Conservation (phyloP, 768 basidiomycete species). For the Boletus tylopilopsis region DNA sequence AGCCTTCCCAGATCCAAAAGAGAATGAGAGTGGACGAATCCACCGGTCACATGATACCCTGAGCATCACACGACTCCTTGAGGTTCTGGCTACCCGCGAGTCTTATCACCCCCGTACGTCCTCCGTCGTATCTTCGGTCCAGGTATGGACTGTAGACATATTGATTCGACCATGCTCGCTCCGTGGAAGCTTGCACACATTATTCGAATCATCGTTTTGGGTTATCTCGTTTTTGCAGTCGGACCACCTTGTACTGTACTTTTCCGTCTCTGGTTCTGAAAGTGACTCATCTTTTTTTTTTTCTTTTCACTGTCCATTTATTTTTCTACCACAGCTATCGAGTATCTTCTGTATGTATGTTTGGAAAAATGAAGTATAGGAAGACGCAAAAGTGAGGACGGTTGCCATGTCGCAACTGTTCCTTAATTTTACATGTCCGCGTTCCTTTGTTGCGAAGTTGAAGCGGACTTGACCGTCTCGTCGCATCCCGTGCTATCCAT, state of each 20-base stretch:
- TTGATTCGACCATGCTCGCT: constrained; percentile 23
- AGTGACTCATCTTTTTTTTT: constrained; percentile 9
- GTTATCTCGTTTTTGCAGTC: constrained; percentile 30
- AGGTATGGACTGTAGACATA: constrained; percentile 29
- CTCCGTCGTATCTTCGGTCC: constrained; percentile 22
- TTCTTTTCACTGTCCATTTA: constrained; percentile 10
- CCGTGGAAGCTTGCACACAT: constrained; percentile 28
- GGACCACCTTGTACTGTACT: constrained; percentile 37
- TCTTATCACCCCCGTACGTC: constrained; percentile 19
- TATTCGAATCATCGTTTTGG: constrained; percentile 29
- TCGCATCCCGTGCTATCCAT: constrained; percentile 10
- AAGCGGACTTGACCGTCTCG: constrained; percentile 18
- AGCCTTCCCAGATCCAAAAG: constrained; percentile 53
- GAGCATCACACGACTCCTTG: constrained; percentile 29
- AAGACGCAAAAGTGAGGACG: constrained; percentile 3
- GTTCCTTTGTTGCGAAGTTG: constrained; percentile 11
- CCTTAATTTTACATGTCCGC: constrained; percentile 19
- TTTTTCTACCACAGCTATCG: constrained; percentile 26
- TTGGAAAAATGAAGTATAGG: constrained; percentile 18
- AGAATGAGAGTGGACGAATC: constrained; percentile 67
- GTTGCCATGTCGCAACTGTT: constrained; percentile 28
- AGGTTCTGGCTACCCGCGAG: constrained; percentile 23
- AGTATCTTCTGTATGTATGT: constrained; percentile 31
- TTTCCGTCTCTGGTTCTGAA: constrained; percentile 19
- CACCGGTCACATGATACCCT: constrained; percentile 51